Evolutionary conservation across 2,329 filamentous ascomycete species (phyloP).

Genomic region (Phialocephala sp.): DNA sequence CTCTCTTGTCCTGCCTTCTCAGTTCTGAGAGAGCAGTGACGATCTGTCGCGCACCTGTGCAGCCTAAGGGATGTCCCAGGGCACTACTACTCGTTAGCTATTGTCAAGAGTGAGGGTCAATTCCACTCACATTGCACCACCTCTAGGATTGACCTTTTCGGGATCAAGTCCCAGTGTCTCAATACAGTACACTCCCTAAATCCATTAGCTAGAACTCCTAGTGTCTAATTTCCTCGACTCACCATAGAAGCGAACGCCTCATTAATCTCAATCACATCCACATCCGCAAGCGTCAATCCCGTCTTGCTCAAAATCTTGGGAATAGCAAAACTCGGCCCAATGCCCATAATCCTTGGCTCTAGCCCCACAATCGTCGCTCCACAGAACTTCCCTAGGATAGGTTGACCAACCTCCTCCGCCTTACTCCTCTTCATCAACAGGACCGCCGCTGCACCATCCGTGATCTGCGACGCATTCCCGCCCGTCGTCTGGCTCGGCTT

Average conservation of each 20-base stretch:
- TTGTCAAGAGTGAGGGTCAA: no score
- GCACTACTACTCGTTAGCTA: constrained; percentile 50
- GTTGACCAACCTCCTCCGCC: constrained; percentile 80
- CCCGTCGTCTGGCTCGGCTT: constrained; percentile 92
- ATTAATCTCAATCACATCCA: constrained; percentile 98
- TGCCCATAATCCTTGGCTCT: constrained; percentile 90
- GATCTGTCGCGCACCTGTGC: constrained; percentile 90
- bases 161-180: constrained; percentile 81
- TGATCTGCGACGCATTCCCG: constrained; percentile 93
- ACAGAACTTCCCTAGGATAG: constrained; percentile 90
- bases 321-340: constrained; percentile 93
- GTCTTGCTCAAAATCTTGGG: constrained; percentile 87
- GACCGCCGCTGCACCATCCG: constrained; percentile 93
- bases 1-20: constrained; percentile 77
- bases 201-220: no score
- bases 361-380: constrained; percentile 84
- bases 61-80: constrained; percentile 92
- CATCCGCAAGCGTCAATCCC: constrained; percentile 80
- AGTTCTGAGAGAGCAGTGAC: constrained; percentile 90
- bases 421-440: constrained; percentile 75
- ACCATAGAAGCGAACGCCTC: constrained; percentile 95
- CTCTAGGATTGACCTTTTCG: constrained; percentile 95
- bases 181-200: constrained; percentile 75
- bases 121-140: constrained; percentile 71
- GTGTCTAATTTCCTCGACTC: no score